phyloP scores from a whole-genome alignment of 805 yeast genomes.

The Candida arabinofermentans region DNA sequence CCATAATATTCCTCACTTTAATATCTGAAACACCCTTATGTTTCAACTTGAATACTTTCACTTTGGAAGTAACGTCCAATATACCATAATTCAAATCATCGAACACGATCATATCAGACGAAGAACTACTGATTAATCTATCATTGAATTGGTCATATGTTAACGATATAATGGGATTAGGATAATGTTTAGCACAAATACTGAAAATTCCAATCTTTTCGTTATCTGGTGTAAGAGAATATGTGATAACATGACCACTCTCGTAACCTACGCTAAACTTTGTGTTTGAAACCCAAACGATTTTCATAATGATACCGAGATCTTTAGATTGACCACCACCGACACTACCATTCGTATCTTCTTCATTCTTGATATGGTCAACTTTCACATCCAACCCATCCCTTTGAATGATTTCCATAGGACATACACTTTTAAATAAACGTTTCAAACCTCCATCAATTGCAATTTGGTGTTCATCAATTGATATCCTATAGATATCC shows the following conservation, averaged over 20 bases:
- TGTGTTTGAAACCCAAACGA: slow-evolving; percentile 35
- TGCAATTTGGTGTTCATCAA: slow-evolving; percentile 1
- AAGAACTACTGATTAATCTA: slow-evolving; percentile 42
- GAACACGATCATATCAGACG: slow-evolving; percentile 38
- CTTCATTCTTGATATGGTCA: slow-evolving; percentile 12
- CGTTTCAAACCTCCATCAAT: slow-evolving; percentile 21
- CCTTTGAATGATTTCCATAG: slow-evolving; percentile 22
- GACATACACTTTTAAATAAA: slow-evolving; percentile 32
- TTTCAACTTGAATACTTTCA: slow-evolving; percentile 19
- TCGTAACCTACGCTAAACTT: slow-evolving; percentile 61
- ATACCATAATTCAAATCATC: slow-evolving; percentile 16
- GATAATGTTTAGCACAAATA: slow-evolving; percentile 36
- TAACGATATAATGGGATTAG: slow-evolving; percentile 53
- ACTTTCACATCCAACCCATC: slow-evolving; percentile 21
- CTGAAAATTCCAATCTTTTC: slow-evolving; percentile 15
- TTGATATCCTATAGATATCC: slow-evolving; percentile 51
- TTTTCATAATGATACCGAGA: slow-evolving; percentile 66
- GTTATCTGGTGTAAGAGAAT: slow-evolving; percentile 17
- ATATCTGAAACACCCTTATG: slow-evolving; percentile 37
- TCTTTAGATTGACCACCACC: slow-evolving; percentile 22
- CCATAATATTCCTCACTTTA: slow-evolving; percentile 17
- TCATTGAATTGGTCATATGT: slow-evolving; percentile 24
- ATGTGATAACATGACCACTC: slow-evolving; percentile 55
- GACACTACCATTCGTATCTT: slow-evolving; percentile 11
- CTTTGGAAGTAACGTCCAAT: slow-evolving; percentile 6